Percentiles rank a stretch among this genome's conserved stretches.
These are phyloP conservation scores for Camellia oleifera DNA, from an alignment of 179 eudicot genomes.

Conservation along the genomic window DNA sequence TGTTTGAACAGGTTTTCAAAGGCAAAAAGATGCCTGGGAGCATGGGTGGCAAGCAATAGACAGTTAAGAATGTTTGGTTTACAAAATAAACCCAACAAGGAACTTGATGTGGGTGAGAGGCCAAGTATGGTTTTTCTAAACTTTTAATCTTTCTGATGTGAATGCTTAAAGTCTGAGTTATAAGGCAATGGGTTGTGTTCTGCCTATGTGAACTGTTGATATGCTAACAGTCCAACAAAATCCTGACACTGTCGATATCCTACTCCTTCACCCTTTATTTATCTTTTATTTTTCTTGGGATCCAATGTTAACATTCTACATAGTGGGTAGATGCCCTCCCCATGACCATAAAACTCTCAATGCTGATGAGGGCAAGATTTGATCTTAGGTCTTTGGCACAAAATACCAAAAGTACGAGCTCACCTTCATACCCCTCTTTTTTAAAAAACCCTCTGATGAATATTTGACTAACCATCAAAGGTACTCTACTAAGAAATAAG, in stretches of 20 bases:
- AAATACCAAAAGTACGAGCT: not conserved
- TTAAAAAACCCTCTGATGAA: not conserved
- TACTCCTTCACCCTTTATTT: not conserved
- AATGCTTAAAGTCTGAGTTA: not conserved
- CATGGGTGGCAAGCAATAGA: conserved; percentile 77
- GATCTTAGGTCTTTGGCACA: not conserved
- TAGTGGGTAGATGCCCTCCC: not conserved
- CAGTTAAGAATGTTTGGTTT: conserved; percentile 84
- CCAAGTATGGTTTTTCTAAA: conserved; percentile 53
- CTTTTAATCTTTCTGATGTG: not conserved
- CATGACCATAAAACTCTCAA: not conserved
- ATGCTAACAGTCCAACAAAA: not conserved
- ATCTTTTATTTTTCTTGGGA: not conserved
- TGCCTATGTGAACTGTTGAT: conserved; percentile 6
- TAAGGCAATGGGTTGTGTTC: not conserved
- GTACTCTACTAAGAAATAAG: not conserved
- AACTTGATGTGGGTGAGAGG: conserved; percentile 90
- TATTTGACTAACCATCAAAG: not conserved
- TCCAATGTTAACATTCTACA: not conserved
- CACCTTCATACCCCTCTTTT: too few species aligned
- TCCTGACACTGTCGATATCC: too few species aligned
- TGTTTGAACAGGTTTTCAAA: conserved; percentile 58
- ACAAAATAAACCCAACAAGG: conserved; percentile 85
- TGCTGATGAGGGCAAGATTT: not conserved
- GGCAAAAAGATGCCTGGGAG: conserved; percentile 92